Base-by-base conservation (phyloP, 306 rosid species). In the Cotoneaster glaucophyllus region DNA sequence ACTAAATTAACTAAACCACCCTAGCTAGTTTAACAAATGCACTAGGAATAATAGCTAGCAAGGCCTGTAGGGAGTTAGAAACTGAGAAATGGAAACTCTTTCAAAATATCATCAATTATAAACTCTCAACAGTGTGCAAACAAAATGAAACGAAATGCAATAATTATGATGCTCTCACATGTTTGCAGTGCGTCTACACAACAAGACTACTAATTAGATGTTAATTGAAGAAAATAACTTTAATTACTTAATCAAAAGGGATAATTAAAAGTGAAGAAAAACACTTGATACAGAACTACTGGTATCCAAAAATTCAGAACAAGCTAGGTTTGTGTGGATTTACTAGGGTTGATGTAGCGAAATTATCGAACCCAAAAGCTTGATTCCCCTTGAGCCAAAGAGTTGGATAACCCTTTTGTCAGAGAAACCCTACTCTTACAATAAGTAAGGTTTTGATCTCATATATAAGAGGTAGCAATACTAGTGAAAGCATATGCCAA, bases 311-410 rank as follows among this genome's bases (percentile, higher is more conserved):
- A 72, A 56, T 25, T 37, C 54, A 48, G 21, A 48, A 48, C 24
- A 26, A 70, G 52, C 26, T 56, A 67, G 62, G 29, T 45, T 69
- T 48, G 18, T 69, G 61, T 68, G 22, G 66, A 74, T 74, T 82
- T 69, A 82, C 86, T 82, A 31, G 70, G 58, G 32, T 73, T 24
- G 85, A 73, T 73, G 85, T 74, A 82, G 80, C 83, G 1, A 80
- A 86, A 82, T 77, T 88, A 87, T 91, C 98, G 98, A 97, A 93
- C 98, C 97, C 80, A 86, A 84, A 83, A 39, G 98, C 97, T 91
- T 93, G 97, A 91, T 89, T 93, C 97, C 98, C 98, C 93, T 18
- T 67, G 81, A 79, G 78, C 77, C 39, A 64, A 53, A 66, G 84
- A 81, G 83, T 71, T 31, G 74, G 87, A 83, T 34, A 34, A 34